These are phyloP conservation scores for Beauveria bassiana DNA, from an alignment of 2,329 filamentous ascomycete species.

Conservation along the genomic window DNA sequence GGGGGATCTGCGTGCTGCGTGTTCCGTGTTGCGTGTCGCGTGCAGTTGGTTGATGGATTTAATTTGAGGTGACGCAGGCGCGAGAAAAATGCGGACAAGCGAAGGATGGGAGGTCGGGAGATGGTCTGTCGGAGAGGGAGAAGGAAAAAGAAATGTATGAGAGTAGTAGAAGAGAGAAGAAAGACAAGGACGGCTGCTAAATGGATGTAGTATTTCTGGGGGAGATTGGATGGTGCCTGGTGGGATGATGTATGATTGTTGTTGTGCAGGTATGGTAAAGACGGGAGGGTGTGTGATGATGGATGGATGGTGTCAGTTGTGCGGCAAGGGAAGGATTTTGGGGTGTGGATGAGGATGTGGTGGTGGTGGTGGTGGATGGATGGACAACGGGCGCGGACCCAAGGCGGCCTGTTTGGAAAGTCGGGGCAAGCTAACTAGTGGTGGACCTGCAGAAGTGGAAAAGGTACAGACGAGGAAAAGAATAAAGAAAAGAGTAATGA, in stretches of 20 bases:
- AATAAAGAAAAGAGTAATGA: not conserved
- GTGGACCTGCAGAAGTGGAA: no score
- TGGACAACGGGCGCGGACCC: not conserved
- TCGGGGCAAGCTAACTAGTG: no score
- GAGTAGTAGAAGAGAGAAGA: not conserved
- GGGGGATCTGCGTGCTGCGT: not conserved
- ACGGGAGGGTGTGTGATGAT: not conserved
- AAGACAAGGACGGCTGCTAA: not conserved
- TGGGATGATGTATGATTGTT: not conserved
- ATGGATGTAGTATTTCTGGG: not conserved
- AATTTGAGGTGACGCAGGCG: constrained; percentile 1
- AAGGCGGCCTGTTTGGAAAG: not conserved
- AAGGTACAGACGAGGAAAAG: no score
- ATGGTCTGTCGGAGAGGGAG: not conserved
- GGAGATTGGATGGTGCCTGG: not conserved
- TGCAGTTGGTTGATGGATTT: not conserved
- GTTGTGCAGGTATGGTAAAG: not conserved
- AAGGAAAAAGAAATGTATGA: not conserved
- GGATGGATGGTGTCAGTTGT: not conserved
- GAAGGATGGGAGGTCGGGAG: not conserved
- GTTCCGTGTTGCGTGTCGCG: not conserved
- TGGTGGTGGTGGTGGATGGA: not conserved
- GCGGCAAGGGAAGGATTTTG: not conserved
- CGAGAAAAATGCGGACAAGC: not conserved
- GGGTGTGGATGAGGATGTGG: not conserved